A percentile compares a stretch with the other conserved stretches of the same genome.
Evolutionary conservation across 768 basidiomycete species (phyloP).

Genomic region (Phlebiopsis flavidoalba): DNA sequence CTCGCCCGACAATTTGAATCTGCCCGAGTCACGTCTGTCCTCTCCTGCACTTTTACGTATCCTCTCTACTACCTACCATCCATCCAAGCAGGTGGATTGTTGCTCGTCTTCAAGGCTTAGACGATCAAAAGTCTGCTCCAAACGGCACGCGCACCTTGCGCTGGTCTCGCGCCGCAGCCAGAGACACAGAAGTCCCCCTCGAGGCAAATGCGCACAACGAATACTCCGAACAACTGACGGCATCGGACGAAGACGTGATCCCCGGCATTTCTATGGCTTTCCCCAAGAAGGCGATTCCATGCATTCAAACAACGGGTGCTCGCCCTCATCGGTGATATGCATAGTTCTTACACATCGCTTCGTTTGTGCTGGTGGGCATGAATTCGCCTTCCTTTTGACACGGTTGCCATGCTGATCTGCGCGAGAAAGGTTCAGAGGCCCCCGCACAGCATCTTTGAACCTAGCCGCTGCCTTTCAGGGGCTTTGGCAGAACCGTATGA

Average conservation of each 20-base stretch:
- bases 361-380: neutral
- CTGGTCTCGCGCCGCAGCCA: neutral
- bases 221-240: neutral
- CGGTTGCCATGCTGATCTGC: slow-evolving; percentile 4
- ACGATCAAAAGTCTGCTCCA: neutral
- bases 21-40: neutral
- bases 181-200: neutral
- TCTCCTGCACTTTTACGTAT: neutral
- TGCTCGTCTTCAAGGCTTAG: neutral
- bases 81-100: neutral
- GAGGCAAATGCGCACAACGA: neutral
- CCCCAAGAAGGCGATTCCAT: neutral
- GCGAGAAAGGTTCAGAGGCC: slow-evolving; percentile 2
- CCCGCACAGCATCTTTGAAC: slow-evolving; percentile 1
- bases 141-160: neutral
- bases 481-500: slow-evolving; percentile 4
- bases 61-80: neutral
- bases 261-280: neutral
- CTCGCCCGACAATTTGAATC: no score
- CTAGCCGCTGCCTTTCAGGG: neutral
- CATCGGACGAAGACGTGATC: neutral
- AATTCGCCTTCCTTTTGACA: neutral
- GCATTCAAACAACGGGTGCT: neutral
- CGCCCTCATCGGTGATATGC: neutral
- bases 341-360: neutral